Conservation (phyloP, 495 filamentous ascomycete species). For the Talaromyces stipitatus region DNA sequence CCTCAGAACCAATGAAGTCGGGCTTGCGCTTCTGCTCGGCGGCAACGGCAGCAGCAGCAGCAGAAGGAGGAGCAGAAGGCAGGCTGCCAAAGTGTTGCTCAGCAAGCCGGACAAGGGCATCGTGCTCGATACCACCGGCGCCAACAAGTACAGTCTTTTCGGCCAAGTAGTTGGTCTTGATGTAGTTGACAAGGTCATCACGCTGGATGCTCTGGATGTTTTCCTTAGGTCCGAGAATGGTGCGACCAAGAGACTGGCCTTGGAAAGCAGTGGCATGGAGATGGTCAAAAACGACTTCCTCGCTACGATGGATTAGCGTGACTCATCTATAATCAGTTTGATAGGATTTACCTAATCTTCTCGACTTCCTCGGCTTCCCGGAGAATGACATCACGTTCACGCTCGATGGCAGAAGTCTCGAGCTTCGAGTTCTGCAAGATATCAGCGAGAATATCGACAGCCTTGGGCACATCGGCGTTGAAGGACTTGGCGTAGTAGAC, state of each 20-base stretch:
- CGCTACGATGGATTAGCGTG: slow-evolving; percentile 51
- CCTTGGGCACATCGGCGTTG: slow-evolving; percentile 90
- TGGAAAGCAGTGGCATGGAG: slow-evolving; percentile 97
- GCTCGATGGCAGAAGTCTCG: slow-evolving; percentile 84
- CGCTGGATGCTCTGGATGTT: slow-evolving; percentile 96
- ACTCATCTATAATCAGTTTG: background rate
- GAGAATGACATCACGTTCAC: slow-evolving; percentile 95
- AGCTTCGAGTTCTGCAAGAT: slow-evolving; percentile 99
- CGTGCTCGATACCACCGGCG: slow-evolving; percentile 87
- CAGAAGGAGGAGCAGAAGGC: slow-evolving; percentile 60
- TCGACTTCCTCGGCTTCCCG: slow-evolving; percentile 99
- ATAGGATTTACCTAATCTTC: slow-evolving; percentile 42
- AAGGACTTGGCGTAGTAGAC: slow-evolving; percentile 99
- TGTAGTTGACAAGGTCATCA: slow-evolving; percentile 85
- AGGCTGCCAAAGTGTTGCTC: slow-evolving; percentile 90
- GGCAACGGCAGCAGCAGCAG: slow-evolving; percentile 54
- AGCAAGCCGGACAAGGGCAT: slow-evolving; percentile 87
- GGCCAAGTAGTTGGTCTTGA: slow-evolving; percentile 98
- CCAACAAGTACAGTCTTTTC: slow-evolving; percentile 99
- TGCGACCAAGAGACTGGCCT: slow-evolving; percentile 90
- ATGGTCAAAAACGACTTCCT: slow-evolving; percentile 99
- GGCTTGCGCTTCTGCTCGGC: slow-evolving; percentile 75
- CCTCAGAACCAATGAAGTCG: slow-evolving; percentile 93
- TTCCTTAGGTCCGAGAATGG: slow-evolving; percentile 93
- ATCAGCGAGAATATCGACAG: slow-evolving; percentile 96